Percentiles rank a stretch among this genome's conserved stretches.
Conservation (phyloP, 805 yeast species). For the Candida lessepsii region DNA sequence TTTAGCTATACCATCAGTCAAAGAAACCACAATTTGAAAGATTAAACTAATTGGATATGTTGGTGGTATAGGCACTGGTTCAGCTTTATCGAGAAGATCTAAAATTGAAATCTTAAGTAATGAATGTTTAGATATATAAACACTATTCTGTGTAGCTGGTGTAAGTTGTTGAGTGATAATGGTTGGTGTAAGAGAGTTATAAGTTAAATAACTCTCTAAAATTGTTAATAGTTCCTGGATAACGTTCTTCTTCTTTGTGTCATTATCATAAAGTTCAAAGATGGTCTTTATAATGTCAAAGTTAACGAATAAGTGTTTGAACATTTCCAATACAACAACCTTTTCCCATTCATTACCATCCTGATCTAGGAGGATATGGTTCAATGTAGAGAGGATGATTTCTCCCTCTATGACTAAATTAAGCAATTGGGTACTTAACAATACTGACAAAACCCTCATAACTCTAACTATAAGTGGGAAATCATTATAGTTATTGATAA, state of each 20-base stretch:
- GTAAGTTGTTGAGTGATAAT: slow-evolving; percentile 20
- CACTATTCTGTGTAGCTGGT: slow-evolving; percentile 9
- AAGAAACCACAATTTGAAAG: slow-evolving; percentile 47
- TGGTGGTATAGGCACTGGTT: slow-evolving; percentile 59
- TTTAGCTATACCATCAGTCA: slow-evolving; percentile 69
- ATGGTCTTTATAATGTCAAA: slow-evolving; percentile 50
- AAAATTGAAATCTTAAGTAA: slow-evolving; percentile 54
- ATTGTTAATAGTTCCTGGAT: slow-evolving; percentile 51
- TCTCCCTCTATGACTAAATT: slow-evolving; percentile 75
- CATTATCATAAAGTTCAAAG: slow-evolving; percentile 59
- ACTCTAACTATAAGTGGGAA: slow-evolving; percentile 76
- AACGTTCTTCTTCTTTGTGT: slow-evolving; percentile 56
- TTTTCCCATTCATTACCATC: slow-evolving; percentile 58
- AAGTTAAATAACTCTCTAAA: slow-evolving; percentile 21
- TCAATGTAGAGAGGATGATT: slow-evolving; percentile 71
- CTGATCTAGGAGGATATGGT: slow-evolving; percentile 60
- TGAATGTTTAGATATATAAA: slow-evolving; percentile 43
- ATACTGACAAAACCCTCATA: slow-evolving; percentile 63
- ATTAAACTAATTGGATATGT: slow-evolving; percentile 61
- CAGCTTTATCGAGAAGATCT: slow-evolving; percentile 78
- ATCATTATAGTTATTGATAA: slow-evolving; percentile 49
- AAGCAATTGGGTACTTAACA: slow-evolving; percentile 56
- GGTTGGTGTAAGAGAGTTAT: slow-evolving; percentile 16
- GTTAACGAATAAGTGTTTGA: slow-evolving; percentile 58
- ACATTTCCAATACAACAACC: slow-evolving; percentile 70